Conservation (phyloP, 2,329 filamentous ascomycete genomes). For the Madurella fahalii region DNA sequence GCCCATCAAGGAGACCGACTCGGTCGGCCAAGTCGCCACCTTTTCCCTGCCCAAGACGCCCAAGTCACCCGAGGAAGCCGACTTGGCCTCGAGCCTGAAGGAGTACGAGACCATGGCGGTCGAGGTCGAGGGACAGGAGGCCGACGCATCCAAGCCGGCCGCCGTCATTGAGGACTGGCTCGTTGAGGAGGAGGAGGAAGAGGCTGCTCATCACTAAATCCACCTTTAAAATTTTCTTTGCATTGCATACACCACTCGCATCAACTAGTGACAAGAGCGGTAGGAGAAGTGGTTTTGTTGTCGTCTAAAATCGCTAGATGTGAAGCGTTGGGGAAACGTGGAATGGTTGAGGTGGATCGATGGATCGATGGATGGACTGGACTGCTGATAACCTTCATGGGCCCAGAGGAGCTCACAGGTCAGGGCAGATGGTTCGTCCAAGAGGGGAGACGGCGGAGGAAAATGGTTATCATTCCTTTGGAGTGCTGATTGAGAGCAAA, state of each 20-base stretch:
- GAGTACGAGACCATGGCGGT: slow-evolving; percentile 92
- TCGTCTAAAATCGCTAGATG: too few relatives aligned
- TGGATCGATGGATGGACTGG: neutral
- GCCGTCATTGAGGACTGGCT: slow-evolving; percentile 70
- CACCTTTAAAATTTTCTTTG: neutral
- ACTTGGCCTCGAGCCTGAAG: slow-evolving; percentile 86
- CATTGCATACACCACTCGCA: neutral
- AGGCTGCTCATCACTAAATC: slow-evolving; percentile 45
- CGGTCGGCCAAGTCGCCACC: slow-evolving; percentile 85
- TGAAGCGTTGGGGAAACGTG: neutral
- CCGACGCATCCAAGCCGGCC: slow-evolving; percentile 55
- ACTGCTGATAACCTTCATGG: neutral
- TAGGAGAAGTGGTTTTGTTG: neutral
- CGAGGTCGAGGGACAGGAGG: slow-evolving; percentile 85
- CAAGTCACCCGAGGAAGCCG: slow-evolving; percentile 85
- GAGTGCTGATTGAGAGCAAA: neutral
- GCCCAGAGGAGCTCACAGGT: neutral
- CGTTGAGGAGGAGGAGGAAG: slow-evolving; percentile 69
- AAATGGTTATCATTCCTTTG: slow-evolving; percentile 6
- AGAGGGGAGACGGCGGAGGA: neutral
- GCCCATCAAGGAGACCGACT: slow-evolving; percentile 76
- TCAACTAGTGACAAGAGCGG: neutral
- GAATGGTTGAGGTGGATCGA: neutral
- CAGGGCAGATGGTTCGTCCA: neutral
- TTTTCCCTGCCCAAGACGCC: slow-evolving; percentile 79